Percentiles rank a stretch among this genome's conserved stretches.
These are phyloP conservation scores for Rhododendron kiyosumense DNA, from an alignment of 148 eudicot species.

Conservation along the genomic window DNA sequence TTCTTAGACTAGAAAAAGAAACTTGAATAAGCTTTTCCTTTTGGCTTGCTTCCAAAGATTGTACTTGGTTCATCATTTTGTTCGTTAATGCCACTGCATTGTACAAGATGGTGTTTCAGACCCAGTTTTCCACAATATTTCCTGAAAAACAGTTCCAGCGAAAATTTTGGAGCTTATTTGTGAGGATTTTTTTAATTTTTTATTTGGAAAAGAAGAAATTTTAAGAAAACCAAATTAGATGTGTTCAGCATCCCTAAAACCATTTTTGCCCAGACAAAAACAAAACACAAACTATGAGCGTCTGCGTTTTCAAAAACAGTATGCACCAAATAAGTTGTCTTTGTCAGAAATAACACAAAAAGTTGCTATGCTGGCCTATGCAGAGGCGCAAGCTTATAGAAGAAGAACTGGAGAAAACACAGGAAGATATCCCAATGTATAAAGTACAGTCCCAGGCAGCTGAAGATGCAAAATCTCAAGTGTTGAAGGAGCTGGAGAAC, in stretches of 20 bases:
- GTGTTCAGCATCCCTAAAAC: neutral
- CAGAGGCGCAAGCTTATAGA: conserved; percentile 72
- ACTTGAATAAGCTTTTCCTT: neutral
- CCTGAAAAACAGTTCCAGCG: neutral
- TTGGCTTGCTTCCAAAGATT: neutral
- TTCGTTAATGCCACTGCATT: neutral
- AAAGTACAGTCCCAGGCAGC: conserved; percentile 66
- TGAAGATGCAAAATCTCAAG: conserved; percentile 56
- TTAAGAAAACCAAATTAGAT: neutral
- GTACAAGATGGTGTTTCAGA: neutral
- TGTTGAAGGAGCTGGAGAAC: conserved; percentile 74
- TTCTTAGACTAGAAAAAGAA: neutral
- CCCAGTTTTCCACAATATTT: neutral
- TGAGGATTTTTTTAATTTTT: neutral
- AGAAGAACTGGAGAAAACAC: conserved; percentile 61
- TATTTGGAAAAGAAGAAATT: neutral
- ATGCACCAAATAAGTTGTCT: neutral
- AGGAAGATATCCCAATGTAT: conserved; percentile 70
- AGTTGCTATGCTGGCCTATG: neutral
- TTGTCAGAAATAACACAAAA: neutral
- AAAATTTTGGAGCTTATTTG: neutral
- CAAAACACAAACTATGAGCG: neutral
- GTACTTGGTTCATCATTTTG: neutral
- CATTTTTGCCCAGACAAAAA: neutral
- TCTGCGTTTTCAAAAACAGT: neutral